phyloP scores from a whole-genome alignment of 2,329 filamentous ascomycete species.

The Diplodia corticola region DNA sequence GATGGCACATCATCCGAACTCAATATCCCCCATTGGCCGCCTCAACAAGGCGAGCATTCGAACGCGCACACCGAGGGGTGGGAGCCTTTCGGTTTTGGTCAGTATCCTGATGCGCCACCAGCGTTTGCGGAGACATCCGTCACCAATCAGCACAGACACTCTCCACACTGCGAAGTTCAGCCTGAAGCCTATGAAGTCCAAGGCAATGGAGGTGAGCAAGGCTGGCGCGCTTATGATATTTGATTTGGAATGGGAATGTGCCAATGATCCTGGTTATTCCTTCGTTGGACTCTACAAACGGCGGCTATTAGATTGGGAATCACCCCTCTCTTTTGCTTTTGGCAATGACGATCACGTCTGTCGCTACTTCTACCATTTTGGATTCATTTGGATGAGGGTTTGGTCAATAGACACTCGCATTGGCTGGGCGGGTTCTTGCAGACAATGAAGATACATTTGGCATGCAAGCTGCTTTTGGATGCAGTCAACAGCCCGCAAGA shows the following conservation, averaged over 20 bases:
- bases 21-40: not conserved
- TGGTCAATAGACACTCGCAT: not conserved
- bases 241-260: not conserved
- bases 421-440: not conserved
- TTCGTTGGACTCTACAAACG: not conserved
- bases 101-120: not conserved
- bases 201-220: not conserved
- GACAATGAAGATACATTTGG: not conserved
- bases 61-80: not conserved
- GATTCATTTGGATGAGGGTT: not conserved
- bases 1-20: not conserved
- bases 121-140: not conserved
- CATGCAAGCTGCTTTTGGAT: not conserved
- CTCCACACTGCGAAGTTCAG: not conserved
- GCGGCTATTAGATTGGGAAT: not conserved
- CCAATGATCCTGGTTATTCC: not conserved
- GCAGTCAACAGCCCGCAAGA: not conserved
- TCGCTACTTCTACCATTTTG: not conserved
- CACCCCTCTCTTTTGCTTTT: not conserved
- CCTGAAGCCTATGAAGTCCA: not conserved
- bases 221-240: not conserved
- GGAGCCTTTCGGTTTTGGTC: not conserved
- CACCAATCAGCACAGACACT: not conserved
- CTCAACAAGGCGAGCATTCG: not conserved
- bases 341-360: not conserved